Evolutionary conservation across 148 eudicot species (phyloP), one percentile per base, ranked within the genome.

Genomic region (Silene conica): DNA sequence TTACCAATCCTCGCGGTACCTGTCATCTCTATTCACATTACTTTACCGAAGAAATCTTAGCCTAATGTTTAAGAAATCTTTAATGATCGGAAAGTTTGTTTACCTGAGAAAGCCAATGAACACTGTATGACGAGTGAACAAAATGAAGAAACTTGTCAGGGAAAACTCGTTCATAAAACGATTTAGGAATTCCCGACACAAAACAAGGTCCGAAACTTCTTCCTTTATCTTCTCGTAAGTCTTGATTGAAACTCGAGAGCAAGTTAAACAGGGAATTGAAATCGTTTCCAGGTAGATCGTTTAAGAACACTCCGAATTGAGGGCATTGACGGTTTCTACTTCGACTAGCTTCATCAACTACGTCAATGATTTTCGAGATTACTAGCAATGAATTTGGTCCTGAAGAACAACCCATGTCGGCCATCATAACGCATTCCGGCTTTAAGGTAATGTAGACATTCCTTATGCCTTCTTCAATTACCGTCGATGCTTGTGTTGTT

Each of bases 201-300:
- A 50, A 50, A 50, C 16, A 50, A 50, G 55, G 55, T 50, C 55
- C 16, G 55, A 50, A 50, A 50, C 55, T 50, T 18, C 55, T 50
- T 50, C 16, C 55, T 50, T 50, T 50, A 12, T 14, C 55, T 50
- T 50, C 55, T 50, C 14, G 4, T 50, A 50, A 13, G 5, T 3
- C 55, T 4, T 50, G 55, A 0, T 50, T 15, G 4, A 50, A 50
- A 19, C 19, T 25, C 1, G 78, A 77, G 28, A 83, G 38, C 3
- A 54, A 61, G 48, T 59, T 74, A 43, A 86, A 86, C 5, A 86
- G 18, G 38, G 78, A 66, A 63, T 82, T 86, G 75, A 79, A 86
- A 63, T 84, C 89, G 77, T 86, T 86, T 34, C 85, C 81, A 0
- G 79, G 80, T 9, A 86, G 89, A 71, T 86, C 96, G 15, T 50